Base-by-base conservation (phyloP, 306 rosid genomes). In the Trifolium repens region DNA sequence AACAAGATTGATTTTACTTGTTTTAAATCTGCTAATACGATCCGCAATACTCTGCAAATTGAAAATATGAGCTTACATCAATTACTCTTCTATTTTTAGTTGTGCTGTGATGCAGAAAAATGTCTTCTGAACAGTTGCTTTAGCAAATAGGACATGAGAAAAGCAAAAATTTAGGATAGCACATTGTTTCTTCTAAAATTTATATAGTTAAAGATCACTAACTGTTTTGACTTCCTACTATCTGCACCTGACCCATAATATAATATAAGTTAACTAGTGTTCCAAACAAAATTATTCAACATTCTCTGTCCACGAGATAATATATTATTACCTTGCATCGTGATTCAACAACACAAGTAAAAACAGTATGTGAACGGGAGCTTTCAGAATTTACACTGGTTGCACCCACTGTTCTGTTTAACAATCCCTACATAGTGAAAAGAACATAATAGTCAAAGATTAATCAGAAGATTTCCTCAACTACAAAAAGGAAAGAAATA, bases 351-450 rank as follows among this genome's bases (percentile, higher is more conserved):
- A 93, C 92, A 80, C 98, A 93, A 59, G 98, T 91, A 75, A 93
- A 93, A 78, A 93, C 98, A 67, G 98, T 91, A 79, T 93, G 98
- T 65, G 98, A 93, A 43, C 98, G 96, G 26, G 98, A 93, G 80
- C 98, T 93, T 80, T 93, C 98, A 63, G 96, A 84, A 80, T 93
- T 93, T 69, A 89, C 83, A 78, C 98, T 89, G 44, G 98, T 93
- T 74, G 96, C 88, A 76, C 96, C 96, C 58, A 88, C 82, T 81
- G 96, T 91, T 84, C 96, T 86, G 80, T 91, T 91, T 77, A 89
- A 88, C 79, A 91, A 69, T 24, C 98, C 98, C 98, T 93, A 89
- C 84, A 87, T 30, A 71, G 64, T 65, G 49, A 81, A 79, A 73
- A 44, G 49, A 26, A 49, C 35, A 44, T 40, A n/a, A 11, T 35